A percentile compares a stretch with the other conserved stretches of the same genome.
Conservation (phyloP, 305 asterid genomes). For the Petunia hybrid region DNA sequence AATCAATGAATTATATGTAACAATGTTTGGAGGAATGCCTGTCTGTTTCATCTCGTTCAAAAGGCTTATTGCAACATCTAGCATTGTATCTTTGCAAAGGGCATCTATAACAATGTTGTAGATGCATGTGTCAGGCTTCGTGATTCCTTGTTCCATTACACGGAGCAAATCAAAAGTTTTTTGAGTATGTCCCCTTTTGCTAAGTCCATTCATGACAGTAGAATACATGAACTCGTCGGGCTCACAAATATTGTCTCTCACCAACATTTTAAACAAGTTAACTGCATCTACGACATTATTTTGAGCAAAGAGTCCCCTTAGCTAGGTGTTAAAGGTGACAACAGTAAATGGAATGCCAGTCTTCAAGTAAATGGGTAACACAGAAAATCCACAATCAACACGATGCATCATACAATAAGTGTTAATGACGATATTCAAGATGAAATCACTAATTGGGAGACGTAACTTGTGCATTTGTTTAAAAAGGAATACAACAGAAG, state of each 20-base stretch:
- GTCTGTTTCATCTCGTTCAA: too few relatives aligned
- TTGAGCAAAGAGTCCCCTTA: neutral
- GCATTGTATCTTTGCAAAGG: neutral
- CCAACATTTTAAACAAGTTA: constrained; percentile 27
- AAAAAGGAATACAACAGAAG: too few relatives aligned
- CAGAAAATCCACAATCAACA: constrained; percentile 25
- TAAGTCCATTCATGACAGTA: too few relatives aligned
- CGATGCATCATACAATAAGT: neutral
- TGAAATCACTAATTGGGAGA: too few relatives aligned
- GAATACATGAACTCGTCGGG: too few relatives aligned
- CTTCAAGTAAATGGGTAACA: constrained; percentile 15
- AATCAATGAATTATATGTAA: neutral
- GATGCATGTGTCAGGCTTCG: too few relatives aligned
- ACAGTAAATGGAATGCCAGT: constrained; percentile 8
- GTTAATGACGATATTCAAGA: neutral
- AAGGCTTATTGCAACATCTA: too few relatives aligned
- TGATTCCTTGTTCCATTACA: too few relatives aligned
- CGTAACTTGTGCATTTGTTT: too few relatives aligned
- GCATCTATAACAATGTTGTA: neutral
- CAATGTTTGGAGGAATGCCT: neutral
- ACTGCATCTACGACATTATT: neutral
- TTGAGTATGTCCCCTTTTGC: too few relatives aligned
- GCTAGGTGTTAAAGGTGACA: neutral
- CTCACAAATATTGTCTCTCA: neutral
- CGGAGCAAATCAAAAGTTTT: too few relatives aligned